These are phyloP conservation scores for Amniculicola lignicola DNA, from an alignment of 495 filamentous ascomycete genomes.

Conservation along the genomic window DNA sequence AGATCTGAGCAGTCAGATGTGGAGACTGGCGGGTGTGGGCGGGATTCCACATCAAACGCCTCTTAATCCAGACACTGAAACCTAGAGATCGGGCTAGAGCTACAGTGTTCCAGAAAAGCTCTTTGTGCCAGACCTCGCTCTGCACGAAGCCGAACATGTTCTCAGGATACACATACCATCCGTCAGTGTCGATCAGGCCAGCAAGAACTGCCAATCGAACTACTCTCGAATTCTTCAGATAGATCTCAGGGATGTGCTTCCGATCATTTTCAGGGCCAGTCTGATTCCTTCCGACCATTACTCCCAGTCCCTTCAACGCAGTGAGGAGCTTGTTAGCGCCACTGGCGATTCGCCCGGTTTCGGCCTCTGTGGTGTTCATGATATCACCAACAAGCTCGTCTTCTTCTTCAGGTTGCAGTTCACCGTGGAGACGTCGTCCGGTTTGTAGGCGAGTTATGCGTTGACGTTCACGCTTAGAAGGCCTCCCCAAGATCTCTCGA, in stretches of 20 bases:
- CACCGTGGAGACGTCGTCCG: not conserved
- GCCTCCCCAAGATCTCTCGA: no score
- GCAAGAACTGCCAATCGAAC: constrained; percentile 1
- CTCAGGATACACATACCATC: constrained; percentile 1
- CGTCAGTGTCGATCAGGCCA: not conserved
- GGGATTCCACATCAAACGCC: constrained; percentile 10
- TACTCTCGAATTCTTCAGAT: not conserved
- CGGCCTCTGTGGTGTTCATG: no score
- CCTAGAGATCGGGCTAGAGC: constrained; percentile 1
- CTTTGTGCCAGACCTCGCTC: not conserved
- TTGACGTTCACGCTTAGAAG: not conserved
- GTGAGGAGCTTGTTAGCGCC: no score
- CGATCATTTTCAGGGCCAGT: not conserved
- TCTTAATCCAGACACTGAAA: not conserved
- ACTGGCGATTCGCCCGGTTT: no score
- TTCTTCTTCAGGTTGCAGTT: not conserved
- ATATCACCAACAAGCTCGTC: not conserved
- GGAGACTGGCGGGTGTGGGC: not conserved
- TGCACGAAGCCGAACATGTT: constrained; percentile 4
- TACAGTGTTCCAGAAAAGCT: constrained; percentile 4
- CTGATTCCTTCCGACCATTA: not conserved
- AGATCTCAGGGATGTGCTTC: not conserved
- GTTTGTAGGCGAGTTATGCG: not conserved
- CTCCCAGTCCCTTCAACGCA: not conserved
- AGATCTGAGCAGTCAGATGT: not conserved